Percentiles rank a stretch among this genome's conserved stretches.
Evolutionary conservation across 73 alveolate species (phyloP).

Genomic region (Urostyla sp.): DNA sequence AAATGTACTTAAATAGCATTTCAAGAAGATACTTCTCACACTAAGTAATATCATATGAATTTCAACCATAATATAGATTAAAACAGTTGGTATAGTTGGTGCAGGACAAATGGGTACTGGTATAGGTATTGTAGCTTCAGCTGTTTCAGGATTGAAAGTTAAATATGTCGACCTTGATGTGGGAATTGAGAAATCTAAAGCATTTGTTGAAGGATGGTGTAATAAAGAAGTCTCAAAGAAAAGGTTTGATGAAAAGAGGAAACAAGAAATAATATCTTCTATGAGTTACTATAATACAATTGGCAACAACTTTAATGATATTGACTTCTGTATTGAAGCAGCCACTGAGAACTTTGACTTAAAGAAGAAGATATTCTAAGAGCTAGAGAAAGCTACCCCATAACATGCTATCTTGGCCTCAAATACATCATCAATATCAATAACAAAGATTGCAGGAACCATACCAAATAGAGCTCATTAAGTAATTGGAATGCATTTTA

Average conservation of each 20-base stretch:
- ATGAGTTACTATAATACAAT: conserved; percentile 37
- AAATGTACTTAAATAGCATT: too few species aligned
- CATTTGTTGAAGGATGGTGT: conserved; percentile 78
- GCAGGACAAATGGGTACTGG: conserved; percentile 98
- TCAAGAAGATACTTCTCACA: conserved; percentile 37
- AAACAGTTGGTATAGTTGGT: conserved; percentile 84
- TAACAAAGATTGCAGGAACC: conserved; percentile 92
- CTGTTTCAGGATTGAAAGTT: conserved; percentile 75
- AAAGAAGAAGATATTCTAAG: conserved; percentile 68
- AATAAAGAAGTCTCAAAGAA: conserved; percentile 82
- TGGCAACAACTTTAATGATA: conserved; percentile 57
- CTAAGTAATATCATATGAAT: neutral
- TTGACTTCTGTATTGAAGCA: conserved; percentile 89
- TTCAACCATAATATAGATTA: conserved; percentile 3
- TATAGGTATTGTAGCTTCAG: conserved; percentile 88
- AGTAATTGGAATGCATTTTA: conserved; percentile 97
- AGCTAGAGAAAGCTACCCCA: conserved; percentile 60
- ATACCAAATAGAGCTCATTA: conserved; percentile 80
- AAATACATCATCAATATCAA: conserved; percentile 95
- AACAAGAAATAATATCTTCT: conserved; percentile 53
- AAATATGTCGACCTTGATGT: conserved; percentile 78
- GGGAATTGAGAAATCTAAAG: conserved; percentile 57
- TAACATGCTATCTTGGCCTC: conserved; percentile 88
- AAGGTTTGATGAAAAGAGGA: conserved; percentile 69
- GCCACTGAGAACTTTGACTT: conserved; percentile 84